These are phyloP conservation scores for Amborella trichopoda DNA, from an alignment of 164 flowering plant genomes.

Conservation along the genomic window DNA sequence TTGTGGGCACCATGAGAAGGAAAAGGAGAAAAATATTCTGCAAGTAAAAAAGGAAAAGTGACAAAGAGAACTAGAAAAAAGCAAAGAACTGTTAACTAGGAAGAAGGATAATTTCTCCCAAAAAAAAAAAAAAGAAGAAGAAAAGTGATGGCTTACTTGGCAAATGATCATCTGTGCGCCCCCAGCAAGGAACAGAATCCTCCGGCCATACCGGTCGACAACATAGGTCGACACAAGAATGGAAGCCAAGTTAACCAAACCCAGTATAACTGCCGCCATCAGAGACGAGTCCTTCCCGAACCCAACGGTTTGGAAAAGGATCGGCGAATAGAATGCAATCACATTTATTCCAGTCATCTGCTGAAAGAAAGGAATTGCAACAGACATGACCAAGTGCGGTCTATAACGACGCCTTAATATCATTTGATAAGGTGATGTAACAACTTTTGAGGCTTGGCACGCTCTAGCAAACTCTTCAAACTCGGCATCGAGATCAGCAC, in stretches of 20 bases:
- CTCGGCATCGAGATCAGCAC: constrained; percentile 7
- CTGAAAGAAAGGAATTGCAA: not conserved
- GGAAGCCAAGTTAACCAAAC: constrained; percentile 35
- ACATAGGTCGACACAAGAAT: constrained; percentile 32
- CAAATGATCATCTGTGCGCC: constrained; percentile 47
- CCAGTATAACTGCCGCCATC: constrained; percentile 39
- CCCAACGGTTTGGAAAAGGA: constrained; percentile 52
- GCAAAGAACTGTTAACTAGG: not conserved
- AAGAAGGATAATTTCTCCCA: not conserved
- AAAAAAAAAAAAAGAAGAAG: not conserved
- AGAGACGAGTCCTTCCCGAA: constrained; percentile 49
- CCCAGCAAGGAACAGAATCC: constrained; percentile 41
- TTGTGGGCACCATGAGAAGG: not conserved
- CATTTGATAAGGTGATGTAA: no score
- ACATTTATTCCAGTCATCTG: constrained; percentile 12
- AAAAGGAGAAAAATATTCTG: not conserved
- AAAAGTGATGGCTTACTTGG: constrained; percentile 22
- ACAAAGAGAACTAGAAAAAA: not conserved
- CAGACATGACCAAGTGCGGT: not conserved
- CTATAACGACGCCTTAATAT: not conserved
- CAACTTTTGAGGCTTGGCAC: not conserved
- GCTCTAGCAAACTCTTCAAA: constrained; percentile 1
- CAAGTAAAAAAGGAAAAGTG: not conserved
- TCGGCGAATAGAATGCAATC: constrained; percentile 63
- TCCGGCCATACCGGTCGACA: constrained; percentile 59